Percentiles rank a stretch among this genome's conserved stretches.
Conservation (phyloP, 306 rosid species). For the Calophaca sinica region DNA sequence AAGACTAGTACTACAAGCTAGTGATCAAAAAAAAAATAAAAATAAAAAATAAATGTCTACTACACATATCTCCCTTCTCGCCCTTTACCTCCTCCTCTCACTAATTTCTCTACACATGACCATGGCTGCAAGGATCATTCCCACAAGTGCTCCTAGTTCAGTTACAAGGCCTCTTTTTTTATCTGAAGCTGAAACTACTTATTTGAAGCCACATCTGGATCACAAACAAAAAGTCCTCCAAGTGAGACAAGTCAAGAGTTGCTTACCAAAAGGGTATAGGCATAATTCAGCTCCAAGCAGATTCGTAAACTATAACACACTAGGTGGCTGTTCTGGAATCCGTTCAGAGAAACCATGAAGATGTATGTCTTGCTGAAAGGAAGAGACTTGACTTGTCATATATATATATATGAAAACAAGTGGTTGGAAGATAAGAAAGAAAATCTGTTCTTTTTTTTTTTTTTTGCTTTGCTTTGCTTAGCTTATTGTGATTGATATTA, state of each 20-base stretch:
- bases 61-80: conserved; percentile 41
- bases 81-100: conserved; percentile 49
- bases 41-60: conserved; percentile 46
- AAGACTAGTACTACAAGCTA: not conserved
- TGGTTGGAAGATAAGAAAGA: conserved; percentile 18
- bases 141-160: conserved; percentile 80
- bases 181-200: conserved; percentile 53
- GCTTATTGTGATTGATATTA: conserved; percentile 36
- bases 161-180: conserved; percentile 65
- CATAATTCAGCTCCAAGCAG: conserved; percentile 86
- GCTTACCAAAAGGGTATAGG: conserved; percentile 81
- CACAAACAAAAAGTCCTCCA: conserved; percentile 51
- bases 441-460: conserved; percentile 25
- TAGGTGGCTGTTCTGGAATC: conserved; percentile 58
- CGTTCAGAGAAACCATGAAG: conserved; percentile 59
- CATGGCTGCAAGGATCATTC: conserved; percentile 67
- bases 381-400: conserved; percentile 35
- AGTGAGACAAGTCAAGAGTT: conserved; percentile 59
- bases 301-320: conserved; percentile 64
- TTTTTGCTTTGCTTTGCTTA: conserved; percentile 29
- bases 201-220: conserved; percentile 48
- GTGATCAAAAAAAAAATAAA: not conserved
- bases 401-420: not conserved
- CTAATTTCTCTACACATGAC: conserved; percentile 43
- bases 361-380: conserved; percentile 7